Conservation (phyloP, 192 early-diverging fungal genomes). For the Podila clonocystis region DNA sequence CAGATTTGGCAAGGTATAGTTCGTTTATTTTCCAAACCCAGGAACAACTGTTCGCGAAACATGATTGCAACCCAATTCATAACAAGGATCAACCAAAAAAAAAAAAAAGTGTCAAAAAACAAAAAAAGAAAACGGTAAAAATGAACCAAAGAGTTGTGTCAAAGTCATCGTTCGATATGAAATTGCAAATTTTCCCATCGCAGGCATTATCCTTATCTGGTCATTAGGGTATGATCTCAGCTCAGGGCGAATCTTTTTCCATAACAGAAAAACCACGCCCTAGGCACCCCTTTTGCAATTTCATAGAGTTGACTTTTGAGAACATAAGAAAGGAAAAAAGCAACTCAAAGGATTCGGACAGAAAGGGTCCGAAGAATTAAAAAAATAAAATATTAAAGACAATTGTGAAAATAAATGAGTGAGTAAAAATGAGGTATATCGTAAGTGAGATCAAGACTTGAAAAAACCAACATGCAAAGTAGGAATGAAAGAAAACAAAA, state of each 20-base stretch:
- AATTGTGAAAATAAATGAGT: not conserved
- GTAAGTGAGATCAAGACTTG: no score
- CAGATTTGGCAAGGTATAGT: no score
- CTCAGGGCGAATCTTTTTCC: not conserved
- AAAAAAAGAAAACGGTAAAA: not conserved
- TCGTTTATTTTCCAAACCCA: no score
- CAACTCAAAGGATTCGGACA: no score
- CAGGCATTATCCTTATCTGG: conserved; percentile 48
- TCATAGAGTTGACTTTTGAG: not conserved
- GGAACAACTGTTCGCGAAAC: no score
- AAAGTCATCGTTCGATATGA: conserved; percentile 21
- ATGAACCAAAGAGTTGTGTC: not conserved
- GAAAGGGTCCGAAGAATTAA: not conserved
- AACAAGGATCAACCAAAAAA: no score
- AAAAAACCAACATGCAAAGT: no score
- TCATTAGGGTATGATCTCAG: conserved; percentile 56
- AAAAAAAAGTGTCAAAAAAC: not conserved
- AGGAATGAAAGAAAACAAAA: not conserved
- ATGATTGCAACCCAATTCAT: no score
- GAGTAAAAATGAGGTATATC: not conserved
- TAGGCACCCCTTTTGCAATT: conserved; percentile 10
- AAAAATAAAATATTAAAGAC: not conserved
- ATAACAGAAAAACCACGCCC: not conserved
- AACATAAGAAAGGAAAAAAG: not conserved
- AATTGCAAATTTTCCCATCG: not conserved